Evolutionary conservation across 2,329 filamentous ascomycete species (phyloP).

Genomic region (Knoxdaviesia proteae): DNA sequence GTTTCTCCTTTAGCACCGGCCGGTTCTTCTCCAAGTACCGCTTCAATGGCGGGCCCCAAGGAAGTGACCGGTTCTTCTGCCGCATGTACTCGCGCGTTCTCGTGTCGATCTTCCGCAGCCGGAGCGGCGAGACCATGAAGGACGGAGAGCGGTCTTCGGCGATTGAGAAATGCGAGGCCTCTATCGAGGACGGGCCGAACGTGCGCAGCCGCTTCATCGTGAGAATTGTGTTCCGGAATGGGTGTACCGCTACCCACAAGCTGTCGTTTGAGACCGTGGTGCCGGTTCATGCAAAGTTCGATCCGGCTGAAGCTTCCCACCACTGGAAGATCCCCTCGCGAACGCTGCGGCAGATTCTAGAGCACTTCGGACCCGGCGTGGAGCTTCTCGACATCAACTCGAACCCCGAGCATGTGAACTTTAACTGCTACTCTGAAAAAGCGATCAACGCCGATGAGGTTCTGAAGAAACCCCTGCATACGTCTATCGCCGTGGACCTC

Average conservation of each 20-base stretch:
- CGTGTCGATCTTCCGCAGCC: slow-evolving; percentile 53
- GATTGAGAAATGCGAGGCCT: slow-evolving; percentile 55
- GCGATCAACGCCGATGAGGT: slow-evolving; percentile 49
- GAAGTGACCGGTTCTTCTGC: slow-evolving; percentile 46
- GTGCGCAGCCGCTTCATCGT: slow-evolving; percentile 55
- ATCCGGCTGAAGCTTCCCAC: slow-evolving; percentile 42
- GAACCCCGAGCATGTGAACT: slow-evolving; percentile 51
- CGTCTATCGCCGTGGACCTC: slow-evolving; percentile 55
- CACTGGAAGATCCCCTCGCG: slow-evolving; percentile 53
- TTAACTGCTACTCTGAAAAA: slow-evolving; percentile 69
- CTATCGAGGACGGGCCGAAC: slow-evolving; percentile 48
- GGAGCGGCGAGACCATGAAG: slow-evolving; percentile 34
- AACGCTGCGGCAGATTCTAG: slow-evolving; percentile 53
- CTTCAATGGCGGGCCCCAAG: slow-evolving; percentile 32
- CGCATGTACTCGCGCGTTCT: slow-evolving; percentile 38
- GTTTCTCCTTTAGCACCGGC: slow-evolving; percentile 43
- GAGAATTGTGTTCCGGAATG: slow-evolving; percentile 54
- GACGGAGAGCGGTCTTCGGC: slow-evolving; percentile 44
- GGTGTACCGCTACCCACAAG: slow-evolving; percentile 57
- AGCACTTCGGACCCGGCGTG: slow-evolving; percentile 62
- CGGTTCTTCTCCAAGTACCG: slow-evolving; percentile 56
- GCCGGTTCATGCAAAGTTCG: slow-evolving; percentile 61
- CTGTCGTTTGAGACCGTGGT: slow-evolving; percentile 54
- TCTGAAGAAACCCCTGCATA: slow-evolving; percentile 61
- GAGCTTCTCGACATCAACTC: slow-evolving; percentile 65